phyloP scores from a whole-genome alignment of 1,284 basidiomycete genomes.

The Schizophyllum commune region DNA sequence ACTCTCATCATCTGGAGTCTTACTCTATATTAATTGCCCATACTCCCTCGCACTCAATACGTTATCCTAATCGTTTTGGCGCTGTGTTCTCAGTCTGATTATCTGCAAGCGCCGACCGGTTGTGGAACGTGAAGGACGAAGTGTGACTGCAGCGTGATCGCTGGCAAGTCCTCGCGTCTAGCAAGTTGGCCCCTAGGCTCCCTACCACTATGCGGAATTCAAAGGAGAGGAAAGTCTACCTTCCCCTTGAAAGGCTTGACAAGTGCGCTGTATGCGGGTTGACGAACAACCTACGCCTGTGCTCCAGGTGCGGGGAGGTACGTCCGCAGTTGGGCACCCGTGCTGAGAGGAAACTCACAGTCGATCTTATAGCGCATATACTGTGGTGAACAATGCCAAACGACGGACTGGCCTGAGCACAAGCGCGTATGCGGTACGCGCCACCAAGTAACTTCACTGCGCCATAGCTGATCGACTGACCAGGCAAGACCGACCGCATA shows the following conservation, averaged over 20 bases:
- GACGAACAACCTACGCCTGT: constrained; percentile 12
- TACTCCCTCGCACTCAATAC: background rate
- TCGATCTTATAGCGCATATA: constrained; percentile 21
- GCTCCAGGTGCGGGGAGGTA: constrained; percentile 17
- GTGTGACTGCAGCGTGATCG: background rate
- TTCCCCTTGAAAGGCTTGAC: constrained; percentile 17
- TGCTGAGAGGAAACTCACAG: constrained; percentile 8
- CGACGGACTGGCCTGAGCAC: constrained; percentile 26
- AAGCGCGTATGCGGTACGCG: constrained; percentile 26
- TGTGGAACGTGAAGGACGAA: background rate
- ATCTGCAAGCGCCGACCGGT: background rate
- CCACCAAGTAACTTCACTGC: background rate
- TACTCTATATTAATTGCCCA: background rate
- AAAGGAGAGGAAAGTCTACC: constrained; percentile 10
- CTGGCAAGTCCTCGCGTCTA: background rate
- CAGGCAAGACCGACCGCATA: constrained; percentile 29
- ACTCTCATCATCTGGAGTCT: background rate
- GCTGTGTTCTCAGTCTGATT: background rate
- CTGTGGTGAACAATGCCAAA: constrained; percentile 31
- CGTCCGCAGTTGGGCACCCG: background rate
- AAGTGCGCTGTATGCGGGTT: constrained; percentile 15
- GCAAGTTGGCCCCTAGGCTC: too few species aligned
- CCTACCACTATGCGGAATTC: too few species aligned
- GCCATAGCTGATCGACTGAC: background rate
- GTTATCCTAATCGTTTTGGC: too few species aligned